Base-by-base conservation (phyloP, 2,329 filamentous ascomycete genomes). In the Fusarium humuli region DNA sequence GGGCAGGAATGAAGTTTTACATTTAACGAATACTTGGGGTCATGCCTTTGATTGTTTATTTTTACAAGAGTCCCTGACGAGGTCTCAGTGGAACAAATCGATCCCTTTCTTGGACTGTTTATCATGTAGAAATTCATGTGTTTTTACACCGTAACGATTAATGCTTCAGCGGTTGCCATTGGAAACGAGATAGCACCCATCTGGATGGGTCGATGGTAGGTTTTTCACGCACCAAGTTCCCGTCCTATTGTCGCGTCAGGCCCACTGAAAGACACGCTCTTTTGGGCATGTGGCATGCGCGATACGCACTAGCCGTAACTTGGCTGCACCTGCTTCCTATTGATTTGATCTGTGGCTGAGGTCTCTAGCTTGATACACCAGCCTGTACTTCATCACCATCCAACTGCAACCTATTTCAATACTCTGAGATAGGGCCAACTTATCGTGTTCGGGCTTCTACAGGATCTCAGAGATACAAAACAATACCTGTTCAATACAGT, bases 1-100 rank as follows among this genome's bases (percentile, higher is more conserved):
- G 61, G 71, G 65, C 61, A 71, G 69, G 71, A 73, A 78, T 77
- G 75, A 79, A 77, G 57, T 76, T 75, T 75, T 71, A 72, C 66
- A 70, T 65, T 62, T 62, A 32, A 69, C 40, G 45, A 59, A 54
- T 40, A 46, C 53, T 32, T 47, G 22, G 27, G 44, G 49, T 32
- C 66, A 32, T 58, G 16, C 32, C 29, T 64, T 40, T 47, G 22
- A 57, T 25, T 48, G 44, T 40, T 37, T n/a, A 37, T 37, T 12
- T 37, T 37, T n/a, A n/a, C 34, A 37, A 37, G 18, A 37, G 34
- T 37, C 34, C 18, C 34, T 61, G 20, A 30, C 20, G 16, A 27
- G 23, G 23, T 27, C 11, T 16, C 25, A 25, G 37, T 41, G 55
- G 50, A 25, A 20, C 12, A 25, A 47, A 47, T 13, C 5, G 11